Evolutionary conservation across 352 stramenopile genomes (phyloP).

Genomic region (Phytophthora macrochlamydospora): DNA sequence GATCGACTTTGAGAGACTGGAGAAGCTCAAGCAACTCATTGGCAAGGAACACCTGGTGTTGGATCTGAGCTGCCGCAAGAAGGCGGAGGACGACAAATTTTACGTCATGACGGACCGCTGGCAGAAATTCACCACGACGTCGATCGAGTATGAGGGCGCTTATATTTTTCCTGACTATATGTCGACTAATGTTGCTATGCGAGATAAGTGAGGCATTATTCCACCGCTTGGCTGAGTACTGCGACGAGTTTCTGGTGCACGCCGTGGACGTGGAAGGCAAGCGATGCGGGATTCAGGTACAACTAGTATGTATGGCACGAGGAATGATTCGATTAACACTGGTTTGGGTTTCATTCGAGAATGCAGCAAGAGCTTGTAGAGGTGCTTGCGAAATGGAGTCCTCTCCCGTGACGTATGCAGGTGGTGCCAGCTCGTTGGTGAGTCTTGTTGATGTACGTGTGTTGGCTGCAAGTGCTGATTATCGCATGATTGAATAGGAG

Average conservation of each 20-base stretch:
- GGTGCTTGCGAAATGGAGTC: conserved; percentile 90
- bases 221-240: conserved; percentile 90
- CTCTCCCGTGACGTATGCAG: conserved; percentile 97
- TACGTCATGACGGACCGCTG: conserved; percentile 97
- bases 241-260: conserved; percentile 98
- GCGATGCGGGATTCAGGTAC: conserved; percentile 92
- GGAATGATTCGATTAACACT: no score
- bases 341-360: background rate
- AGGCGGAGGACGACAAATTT: conserved; percentile 85
- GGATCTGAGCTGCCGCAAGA: conserved; percentile 96
- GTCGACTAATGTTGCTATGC: background rate
- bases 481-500: conserved; percentile 46
- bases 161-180: background rate
- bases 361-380: conserved; percentile 94
- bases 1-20: conserved; percentile 86
- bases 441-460: conserved; percentile 1
- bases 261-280: conserved; percentile 98
- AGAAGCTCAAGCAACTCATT: conserved; percentile 68
- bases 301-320: background rate
- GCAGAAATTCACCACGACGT: conserved; percentile 96
- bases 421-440: conserved; percentile 92
- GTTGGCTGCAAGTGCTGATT: background rate
- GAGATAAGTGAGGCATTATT: conserved; percentile 84
- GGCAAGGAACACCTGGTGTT: conserved; percentile 91
- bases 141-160: conserved; percentile 66